Percentiles rank a stretch among this genome's conserved stretches.
These are phyloP conservation scores for Verticillium tricorpus DNA, from an alignment of 2,329 filamentous ascomycete species.

Conservation along the genomic window DNA sequence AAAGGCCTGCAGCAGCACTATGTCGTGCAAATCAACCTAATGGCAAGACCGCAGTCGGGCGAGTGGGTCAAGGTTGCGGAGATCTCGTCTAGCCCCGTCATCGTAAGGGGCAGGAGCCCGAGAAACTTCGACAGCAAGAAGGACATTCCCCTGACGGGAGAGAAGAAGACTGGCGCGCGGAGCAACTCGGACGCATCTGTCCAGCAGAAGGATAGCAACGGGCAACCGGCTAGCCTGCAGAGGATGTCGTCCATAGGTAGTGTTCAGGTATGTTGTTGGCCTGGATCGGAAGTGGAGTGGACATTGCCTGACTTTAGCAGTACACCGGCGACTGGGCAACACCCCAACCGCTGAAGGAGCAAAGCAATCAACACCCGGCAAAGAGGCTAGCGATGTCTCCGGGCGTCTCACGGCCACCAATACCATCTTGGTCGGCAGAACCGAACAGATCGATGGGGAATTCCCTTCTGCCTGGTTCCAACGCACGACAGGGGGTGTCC, in stretches of 20 bases:
- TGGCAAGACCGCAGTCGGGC: conserved; percentile 66
- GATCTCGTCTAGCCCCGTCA: conserved; percentile 86
- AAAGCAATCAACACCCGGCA: conserved; percentile 45
- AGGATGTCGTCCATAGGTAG: conserved; percentile 27
- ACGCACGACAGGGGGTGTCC: conserved; percentile 16
- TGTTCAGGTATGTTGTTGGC: conserved; percentile 25
- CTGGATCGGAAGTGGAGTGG: not conserved
- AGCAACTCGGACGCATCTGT: conserved; percentile 25
- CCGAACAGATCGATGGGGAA: conserved; percentile 12
- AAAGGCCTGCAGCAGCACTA: conserved; percentile 97
- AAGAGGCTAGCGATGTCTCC: conserved; percentile 52
- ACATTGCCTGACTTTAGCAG: conserved; percentile 11
- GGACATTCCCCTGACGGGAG: conserved; percentile 68
- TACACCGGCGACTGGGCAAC: conserved; percentile 42
- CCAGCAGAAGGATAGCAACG: conserved; percentile 18
- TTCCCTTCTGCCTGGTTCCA: not conserved
- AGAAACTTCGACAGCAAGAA: conserved; percentile 91
- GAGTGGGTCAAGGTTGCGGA: conserved; percentile 75
- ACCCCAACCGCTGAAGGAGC: conserved; percentile 25
- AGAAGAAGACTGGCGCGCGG: conserved; percentile 42
- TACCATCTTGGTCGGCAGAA: conserved; percentile 45
- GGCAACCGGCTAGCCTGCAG: conserved; percentile 1
- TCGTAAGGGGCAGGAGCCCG: conserved; percentile 87
- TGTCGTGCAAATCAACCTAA: conserved; percentile 76
- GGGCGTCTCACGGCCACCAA: conserved; percentile 44